Base-by-base conservation (phyloP, 2,329 filamentous ascomycete genomes). In the Penicillium sp. region DNA sequence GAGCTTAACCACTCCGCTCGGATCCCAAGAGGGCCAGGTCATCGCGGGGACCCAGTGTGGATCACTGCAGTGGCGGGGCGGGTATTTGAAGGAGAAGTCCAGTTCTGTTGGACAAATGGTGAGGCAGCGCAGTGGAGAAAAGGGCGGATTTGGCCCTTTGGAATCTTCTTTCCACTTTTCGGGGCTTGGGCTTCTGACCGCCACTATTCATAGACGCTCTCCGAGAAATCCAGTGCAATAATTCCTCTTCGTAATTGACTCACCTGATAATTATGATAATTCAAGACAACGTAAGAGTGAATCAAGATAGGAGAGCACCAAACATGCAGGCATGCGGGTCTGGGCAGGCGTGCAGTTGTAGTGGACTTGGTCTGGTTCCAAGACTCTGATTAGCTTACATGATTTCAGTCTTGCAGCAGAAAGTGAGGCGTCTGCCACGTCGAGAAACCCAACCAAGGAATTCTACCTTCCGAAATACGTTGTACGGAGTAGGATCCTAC, bases 391-490 rank as follows among this genome's bases (percentile, higher is more conserved):
- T 59, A 57, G 54, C 47, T 11, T 44, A 42, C 46, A 42, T 20
- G 33, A 27, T 47, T 22, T 54, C 51, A 51, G 53, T 55, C 42
- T 45, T 44, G 22, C 49, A 49, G 37, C 40, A 46, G 18, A 59
- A 62, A 62, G 60, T 60, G 59, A 62, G 59, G 59, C 59, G 55
- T 45, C 20, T 51, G 60, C 54, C 55, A 62, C 57, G 55, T 56
- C 53, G 33, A 52, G 43, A 27, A 41, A 12, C 20, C 31, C 18
- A 47, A 33, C 3, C 20, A 14, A 22, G 4, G 33, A 35, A 40
- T 2, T 20, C n/a, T 20, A 29, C 6, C 9, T n/a, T 20, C n/a
- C 14, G 25, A 20, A 46, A 46, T 22, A 26, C 26, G 26, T 8
- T 15, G 6, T 31, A 31, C 29, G 29, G 29, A 31, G 6, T 15